Percentiles rank a stretch among this genome's conserved stretches.
Conservation (phyloP, 768 basidiomycete genomes). For the Lactifluus hygrophoroides region DNA sequence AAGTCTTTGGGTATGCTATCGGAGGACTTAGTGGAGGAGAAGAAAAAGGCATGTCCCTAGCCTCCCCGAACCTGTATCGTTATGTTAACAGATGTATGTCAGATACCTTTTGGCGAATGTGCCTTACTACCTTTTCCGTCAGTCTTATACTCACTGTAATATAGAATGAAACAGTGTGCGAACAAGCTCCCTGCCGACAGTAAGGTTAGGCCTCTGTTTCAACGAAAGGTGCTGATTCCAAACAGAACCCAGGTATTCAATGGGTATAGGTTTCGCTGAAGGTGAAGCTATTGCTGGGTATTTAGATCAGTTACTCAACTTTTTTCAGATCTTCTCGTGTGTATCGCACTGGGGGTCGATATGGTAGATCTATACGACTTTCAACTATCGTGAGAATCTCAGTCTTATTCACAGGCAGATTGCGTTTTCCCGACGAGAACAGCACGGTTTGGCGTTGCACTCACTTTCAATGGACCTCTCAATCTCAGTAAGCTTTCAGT, state of each 20-base stretch:
- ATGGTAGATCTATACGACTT: constrained; percentile 51
- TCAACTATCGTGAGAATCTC: neutral
- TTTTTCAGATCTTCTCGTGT: constrained; percentile 72
- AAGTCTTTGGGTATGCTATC: constrained; percentile 86
- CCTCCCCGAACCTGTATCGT: neutral
- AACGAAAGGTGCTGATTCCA: constrained; percentile 2
- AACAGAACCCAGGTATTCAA: constrained; percentile 79
- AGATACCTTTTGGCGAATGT: constrained; percentile 88
- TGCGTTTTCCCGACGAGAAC: constrained; percentile 92
- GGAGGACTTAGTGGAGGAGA: constrained; percentile 89
- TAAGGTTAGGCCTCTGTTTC: constrained; percentile 29
- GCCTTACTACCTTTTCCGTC: constrained; percentile 21
- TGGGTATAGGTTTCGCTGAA: constrained; percentile 92
- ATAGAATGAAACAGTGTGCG: constrained; percentile 74
- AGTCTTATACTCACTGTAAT: constrained; percentile 13
- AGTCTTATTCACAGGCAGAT: constrained; percentile 50
- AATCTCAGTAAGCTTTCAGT: constrained; percentile 56
- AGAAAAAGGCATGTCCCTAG: constrained; percentile 58
- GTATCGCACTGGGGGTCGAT: constrained; percentile 85
- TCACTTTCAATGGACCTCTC: constrained; percentile 73
- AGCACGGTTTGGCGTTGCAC: constrained; percentile 82
- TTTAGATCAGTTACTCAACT: neutral
- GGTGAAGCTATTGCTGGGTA: constrained; percentile 33
- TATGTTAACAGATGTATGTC: neutral
- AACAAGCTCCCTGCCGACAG: constrained; percentile 71